Conservation (phyloP, 179 eudicot species). For the Gypsophila paniculata region DNA sequence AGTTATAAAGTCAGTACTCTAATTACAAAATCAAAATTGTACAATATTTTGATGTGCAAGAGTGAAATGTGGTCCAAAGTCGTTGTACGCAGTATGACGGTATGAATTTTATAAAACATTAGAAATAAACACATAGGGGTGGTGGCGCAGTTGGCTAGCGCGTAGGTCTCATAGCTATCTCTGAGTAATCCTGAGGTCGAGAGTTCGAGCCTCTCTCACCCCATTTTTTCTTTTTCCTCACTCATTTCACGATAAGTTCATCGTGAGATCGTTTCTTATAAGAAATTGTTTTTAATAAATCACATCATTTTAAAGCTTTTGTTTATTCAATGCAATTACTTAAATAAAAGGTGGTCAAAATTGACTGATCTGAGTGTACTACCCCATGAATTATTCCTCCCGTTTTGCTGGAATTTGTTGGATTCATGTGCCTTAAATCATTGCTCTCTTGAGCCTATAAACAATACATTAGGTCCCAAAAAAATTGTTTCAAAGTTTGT, state of each 20-base stretch:
- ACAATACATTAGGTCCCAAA: no score
- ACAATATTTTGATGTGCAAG: no score
- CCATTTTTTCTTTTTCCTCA: slow-evolving; percentile 1
- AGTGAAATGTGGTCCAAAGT: no score
- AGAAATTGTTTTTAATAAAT: neutral
- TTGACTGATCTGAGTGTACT: neutral
- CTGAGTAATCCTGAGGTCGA: slow-evolving; percentile 36
- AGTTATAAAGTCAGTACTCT: no score
- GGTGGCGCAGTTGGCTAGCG: slow-evolving; percentile 40
- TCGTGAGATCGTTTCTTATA: no score
- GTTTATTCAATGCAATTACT: neutral
- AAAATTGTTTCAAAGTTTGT: no score
- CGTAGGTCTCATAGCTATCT: slow-evolving; percentile 32
- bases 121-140: slow-evolving; percentile 13
- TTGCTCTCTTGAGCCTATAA: no score
- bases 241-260: no score
- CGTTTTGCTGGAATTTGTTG: slow-evolving; percentile 7
- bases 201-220: slow-evolving; percentile 38
- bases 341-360: neutral
- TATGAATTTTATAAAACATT: no score
- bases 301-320: neutral
- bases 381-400: neutral
- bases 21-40: no score
- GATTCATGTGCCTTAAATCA: slow-evolving; percentile 3
- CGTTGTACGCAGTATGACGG: no score